Percentiles rank a stretch among this genome's conserved stretches.
Conservation (phyloP, 768 basidiomycete genomes). For the Russula virescens region DNA sequence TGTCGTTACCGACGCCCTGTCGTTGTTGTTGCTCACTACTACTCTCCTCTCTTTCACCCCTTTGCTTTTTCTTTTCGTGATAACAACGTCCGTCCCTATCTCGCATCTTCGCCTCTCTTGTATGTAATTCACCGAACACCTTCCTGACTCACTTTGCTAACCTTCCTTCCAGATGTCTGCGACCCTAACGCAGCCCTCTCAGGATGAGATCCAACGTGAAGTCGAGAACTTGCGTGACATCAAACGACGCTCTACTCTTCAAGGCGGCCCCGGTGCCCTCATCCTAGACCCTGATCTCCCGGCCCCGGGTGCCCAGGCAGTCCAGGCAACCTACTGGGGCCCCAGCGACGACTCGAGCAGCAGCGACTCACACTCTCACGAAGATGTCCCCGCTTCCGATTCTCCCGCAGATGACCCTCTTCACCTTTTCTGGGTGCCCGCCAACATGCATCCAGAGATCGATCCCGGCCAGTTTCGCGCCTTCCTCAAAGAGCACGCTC, state of each 20-base stretch:
- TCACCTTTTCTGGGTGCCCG: slow-evolving; percentile 98
- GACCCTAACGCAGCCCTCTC: slow-evolving; percentile 58
- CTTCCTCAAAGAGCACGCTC: slow-evolving; percentile 91
- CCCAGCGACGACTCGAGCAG: slow-evolving; percentile 40
- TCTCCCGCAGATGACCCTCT: slow-evolving; percentile 65
- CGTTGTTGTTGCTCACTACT: slow-evolving; percentile 1
- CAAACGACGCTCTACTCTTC: slow-evolving; percentile 71
- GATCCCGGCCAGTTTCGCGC: slow-evolving; percentile 93
- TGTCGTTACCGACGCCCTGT: slow-evolving; percentile 16
- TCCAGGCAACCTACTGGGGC: slow-evolving; percentile 32
- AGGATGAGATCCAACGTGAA: slow-evolving; percentile 82
- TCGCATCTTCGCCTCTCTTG: neutral
- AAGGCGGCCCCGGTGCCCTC: slow-evolving; percentile 70
- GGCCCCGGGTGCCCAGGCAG: slow-evolving; percentile 55
- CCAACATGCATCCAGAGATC: slow-evolving; percentile 93
- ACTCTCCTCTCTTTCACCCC: no score
- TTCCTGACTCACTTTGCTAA: neutral
- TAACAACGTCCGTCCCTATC: neutral
- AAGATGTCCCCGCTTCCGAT: slow-evolving; percentile 37
- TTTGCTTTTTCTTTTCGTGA: neutral
- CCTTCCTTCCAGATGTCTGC: slow-evolving; percentile 3
- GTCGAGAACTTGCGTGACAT: slow-evolving; percentile 82
- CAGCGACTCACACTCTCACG: slow-evolving; percentile 35
- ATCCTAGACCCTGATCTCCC: slow-evolving; percentile 91
- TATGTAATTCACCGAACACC: neutral